phyloP scores from a whole-genome alignment of 1,284 basidiomycete species.

The Ustanciosporium gigantosporum region DNA sequence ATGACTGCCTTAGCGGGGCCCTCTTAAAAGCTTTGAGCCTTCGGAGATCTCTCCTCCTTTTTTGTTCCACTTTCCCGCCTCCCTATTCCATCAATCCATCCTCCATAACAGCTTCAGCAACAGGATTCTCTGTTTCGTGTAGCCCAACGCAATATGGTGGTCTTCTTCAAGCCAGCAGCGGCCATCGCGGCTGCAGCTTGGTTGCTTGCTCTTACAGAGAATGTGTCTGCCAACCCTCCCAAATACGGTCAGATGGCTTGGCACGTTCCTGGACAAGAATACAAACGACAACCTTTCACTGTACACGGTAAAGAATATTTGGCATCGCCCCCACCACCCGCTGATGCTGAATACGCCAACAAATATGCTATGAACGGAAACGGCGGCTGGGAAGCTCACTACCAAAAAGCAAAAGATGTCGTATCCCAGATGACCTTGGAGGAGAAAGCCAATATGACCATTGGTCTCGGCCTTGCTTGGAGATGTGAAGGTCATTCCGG shows the following conservation, averaged over 20 bases:
- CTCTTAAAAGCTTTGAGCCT: too few relatives aligned
- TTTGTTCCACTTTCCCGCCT: too few relatives aligned
- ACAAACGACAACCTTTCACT: neutral
- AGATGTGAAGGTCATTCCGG: constrained; percentile 26
- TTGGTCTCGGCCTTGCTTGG: constrained; percentile 21
- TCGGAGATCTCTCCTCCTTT: too few relatives aligned
- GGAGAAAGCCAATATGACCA: constrained; percentile 39
- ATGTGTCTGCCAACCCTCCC: neutral
- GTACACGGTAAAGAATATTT: neutral
- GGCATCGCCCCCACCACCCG: neutral
- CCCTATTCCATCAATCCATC: too few relatives aligned
- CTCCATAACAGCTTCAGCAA: too few relatives aligned
- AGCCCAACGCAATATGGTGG: too few relatives aligned
- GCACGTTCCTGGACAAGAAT: neutral
- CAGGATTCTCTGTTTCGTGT: too few relatives aligned
- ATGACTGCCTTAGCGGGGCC: too few relatives aligned
- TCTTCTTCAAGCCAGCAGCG: neutral
- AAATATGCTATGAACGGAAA: constrained; percentile 16
- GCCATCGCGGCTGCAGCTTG: neutral
- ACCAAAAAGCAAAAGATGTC: constrained; percentile 20
- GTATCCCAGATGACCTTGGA: constrained; percentile 31
- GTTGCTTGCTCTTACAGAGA: neutral
- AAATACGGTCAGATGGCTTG: neutral
- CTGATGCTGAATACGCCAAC: neutral
- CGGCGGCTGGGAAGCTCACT: constrained; percentile 30